phyloP scores from a whole-genome alignment of 2,329 filamentous ascomycete species.

The Verticillium tricorpus region DNA sequence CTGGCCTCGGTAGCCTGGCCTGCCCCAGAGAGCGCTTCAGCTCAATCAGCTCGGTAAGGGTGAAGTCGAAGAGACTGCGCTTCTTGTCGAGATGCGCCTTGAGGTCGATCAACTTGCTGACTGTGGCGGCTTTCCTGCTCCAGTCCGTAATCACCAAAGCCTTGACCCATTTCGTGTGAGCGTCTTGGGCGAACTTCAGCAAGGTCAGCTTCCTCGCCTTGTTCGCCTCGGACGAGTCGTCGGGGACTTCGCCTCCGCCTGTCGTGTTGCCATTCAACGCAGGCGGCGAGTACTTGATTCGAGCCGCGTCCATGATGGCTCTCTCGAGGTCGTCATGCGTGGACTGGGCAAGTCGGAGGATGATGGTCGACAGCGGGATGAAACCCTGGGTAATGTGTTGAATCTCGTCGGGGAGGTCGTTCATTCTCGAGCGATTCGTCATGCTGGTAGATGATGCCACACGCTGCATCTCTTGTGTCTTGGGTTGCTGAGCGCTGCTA shows the following conservation, averaged over 20 bases:
- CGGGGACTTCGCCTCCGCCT: conserved; percentile 29
- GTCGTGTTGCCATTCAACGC: conserved; percentile 47
- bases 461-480: not conserved
- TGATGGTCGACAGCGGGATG: conserved; percentile 68
- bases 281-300: conserved; percentile 54
- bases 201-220: conserved; percentile 70
- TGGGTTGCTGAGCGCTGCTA: not conserved
- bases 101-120: conserved; percentile 85
- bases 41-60: conserved; percentile 60
- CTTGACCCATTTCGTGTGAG: conserved; percentile 88
- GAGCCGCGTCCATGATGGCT: conserved; percentile 64
- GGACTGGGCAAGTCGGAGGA: conserved; percentile 76
- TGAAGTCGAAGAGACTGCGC: conserved; percentile 53
- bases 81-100: conserved; percentile 67
- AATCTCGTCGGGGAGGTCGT: conserved; percentile 57
- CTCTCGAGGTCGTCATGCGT: conserved; percentile 75
- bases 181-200: conserved; percentile 72
- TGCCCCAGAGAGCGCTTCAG: conserved; percentile 68
- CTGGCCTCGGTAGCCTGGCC: conserved; percentile 81
- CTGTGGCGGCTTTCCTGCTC: conserved; percentile 73
- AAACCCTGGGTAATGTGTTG: conserved; percentile 72
- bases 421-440: conserved; percentile 31
- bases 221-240: conserved; percentile 61
- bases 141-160: conserved; percentile 86
- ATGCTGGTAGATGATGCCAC: not conserved